phyloP scores from a whole-genome alignment of 768 basidiomycete genomes.

The Daedaleopsis nitida region DNA sequence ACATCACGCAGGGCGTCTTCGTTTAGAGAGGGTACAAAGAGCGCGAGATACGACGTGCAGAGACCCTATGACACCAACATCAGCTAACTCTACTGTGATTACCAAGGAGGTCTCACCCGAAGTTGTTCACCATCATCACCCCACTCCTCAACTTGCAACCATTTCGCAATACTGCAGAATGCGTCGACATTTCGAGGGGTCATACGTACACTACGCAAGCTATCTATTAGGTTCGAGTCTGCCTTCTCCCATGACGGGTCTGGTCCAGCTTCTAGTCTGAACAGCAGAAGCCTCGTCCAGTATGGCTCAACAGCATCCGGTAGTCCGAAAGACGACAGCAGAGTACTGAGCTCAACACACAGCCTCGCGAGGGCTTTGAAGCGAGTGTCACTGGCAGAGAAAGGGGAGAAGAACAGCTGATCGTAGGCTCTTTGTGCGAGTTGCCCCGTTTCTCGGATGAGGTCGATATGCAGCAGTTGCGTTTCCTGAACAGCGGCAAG shows the following conservation, averaged over 20 bases:
- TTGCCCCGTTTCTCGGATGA: constrained; percentile 45
- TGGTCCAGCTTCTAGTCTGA: constrained; percentile 47
- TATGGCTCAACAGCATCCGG: background rate
- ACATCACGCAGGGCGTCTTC: constrained; percentile 25
- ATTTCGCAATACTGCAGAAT: constrained; percentile 33
- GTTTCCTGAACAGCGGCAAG: constrained; percentile 45
- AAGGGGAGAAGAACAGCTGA: constrained; percentile 43
- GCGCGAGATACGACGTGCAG: constrained; percentile 34
- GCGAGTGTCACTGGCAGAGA: constrained; percentile 35
- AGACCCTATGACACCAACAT: constrained; percentile 19
- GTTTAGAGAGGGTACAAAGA: constrained; percentile 33
- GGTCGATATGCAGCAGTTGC: constrained; percentile 52
- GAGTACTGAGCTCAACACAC: constrained; percentile 26
- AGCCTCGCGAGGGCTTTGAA: constrained; percentile 44
- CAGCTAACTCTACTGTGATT: background rate
- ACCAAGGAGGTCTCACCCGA: constrained; percentile 11
- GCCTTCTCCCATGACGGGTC: constrained; percentile 39
- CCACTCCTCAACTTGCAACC: constrained; percentile 43
- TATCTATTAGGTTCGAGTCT: constrained; percentile 21
- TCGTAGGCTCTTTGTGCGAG: constrained; percentile 44
- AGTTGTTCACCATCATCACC: constrained; percentile 27
- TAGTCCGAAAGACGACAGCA: constrained; percentile 4
- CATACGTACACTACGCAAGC: constrained; percentile 8
- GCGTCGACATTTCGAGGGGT: constrained; percentile 3
- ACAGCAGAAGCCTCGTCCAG: constrained; percentile 27